A percentile compares a stretch with the other conserved stretches of the same genome.
Conservation (phyloP, 2,329 filamentous ascomycete genomes). For the Scorias spongiosa region DNA sequence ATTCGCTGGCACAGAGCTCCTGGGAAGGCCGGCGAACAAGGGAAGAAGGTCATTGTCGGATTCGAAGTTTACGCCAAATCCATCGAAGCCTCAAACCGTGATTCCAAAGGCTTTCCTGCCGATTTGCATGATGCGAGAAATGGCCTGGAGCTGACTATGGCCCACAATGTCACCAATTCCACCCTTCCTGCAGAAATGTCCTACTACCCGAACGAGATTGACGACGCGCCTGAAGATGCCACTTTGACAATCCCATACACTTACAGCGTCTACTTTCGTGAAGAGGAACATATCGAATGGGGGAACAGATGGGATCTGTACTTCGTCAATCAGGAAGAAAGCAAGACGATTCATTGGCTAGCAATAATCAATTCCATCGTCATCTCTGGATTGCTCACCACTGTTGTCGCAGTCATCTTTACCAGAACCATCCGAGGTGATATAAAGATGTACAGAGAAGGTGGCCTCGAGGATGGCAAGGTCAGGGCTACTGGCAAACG, state of each 20-base stretch:
- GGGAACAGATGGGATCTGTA: constrained; percentile 75
- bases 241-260: constrained; percentile 66
- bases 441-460: constrained; percentile 58
- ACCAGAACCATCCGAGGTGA: constrained; percentile 64
- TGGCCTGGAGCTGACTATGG: constrained; percentile 54
- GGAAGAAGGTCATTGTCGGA: constrained; percentile 67
- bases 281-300: constrained; percentile 71
- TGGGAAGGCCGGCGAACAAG: constrained; percentile 50
- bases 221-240: constrained; percentile 46
- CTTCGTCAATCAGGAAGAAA: constrained; percentile 75
- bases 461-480: constrained; percentile 51
- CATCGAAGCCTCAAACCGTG: constrained; percentile 46
- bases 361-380: constrained; percentile 78
- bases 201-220: constrained; percentile 39
- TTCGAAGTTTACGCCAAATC: constrained; percentile 88
- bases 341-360: constrained; percentile 70
- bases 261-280: constrained; percentile 80
- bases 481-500: constrained; percentile 31
- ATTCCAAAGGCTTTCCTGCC: constrained; percentile 50
- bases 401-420: constrained; percentile 67
- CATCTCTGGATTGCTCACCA: constrained; percentile 64
- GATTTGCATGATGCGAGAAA: constrained; percentile 48
- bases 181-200: constrained; percentile 37
- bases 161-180: constrained; percentile 44
- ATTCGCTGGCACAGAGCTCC: constrained; percentile 62